Conservation (phyloP, 2,329 filamentous ascomycete genomes). For the Lithohypha guttulata region DNA sequence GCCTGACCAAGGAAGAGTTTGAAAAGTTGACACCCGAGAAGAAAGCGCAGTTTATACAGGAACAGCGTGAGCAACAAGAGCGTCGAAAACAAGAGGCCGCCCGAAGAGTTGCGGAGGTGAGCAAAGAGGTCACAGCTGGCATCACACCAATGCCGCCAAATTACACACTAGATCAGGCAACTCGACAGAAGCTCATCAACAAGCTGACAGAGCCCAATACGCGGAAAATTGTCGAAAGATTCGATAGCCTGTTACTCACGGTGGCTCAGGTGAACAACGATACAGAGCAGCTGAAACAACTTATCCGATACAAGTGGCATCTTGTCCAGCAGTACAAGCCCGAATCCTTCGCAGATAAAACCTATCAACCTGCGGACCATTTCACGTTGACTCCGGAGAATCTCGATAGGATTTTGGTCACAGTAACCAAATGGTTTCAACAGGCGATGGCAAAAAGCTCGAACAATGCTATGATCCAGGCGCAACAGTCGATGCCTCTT, state of each 20-base stretch:
- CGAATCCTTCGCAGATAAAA: slow-evolving; percentile 27
- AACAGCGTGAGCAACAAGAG: too few relatives aligned
- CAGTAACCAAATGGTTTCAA: slow-evolving; percentile 33
- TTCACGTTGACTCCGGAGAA: slow-evolving; percentile 35
- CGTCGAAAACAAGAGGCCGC: slow-evolving; percentile 24
- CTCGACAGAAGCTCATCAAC: slow-evolving; percentile 12
- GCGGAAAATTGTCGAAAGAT: slow-evolving; percentile 32
- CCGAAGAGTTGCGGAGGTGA: slow-evolving; percentile 31
- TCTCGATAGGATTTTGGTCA: slow-evolving; percentile 27
- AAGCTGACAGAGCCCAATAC: slow-evolving; percentile 30
- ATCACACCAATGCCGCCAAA: slow-evolving; percentile 26
- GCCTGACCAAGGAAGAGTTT: slow-evolving; percentile 18
- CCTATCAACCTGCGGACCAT: slow-evolving; percentile 30
- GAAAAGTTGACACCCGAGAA: slow-evolving; percentile 33
- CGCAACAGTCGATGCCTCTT: slow-evolving; percentile 25
- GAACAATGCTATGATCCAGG: slow-evolving; percentile 39
- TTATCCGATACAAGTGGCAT: slow-evolving; percentile 29
- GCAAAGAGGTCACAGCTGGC: slow-evolving; percentile 30
- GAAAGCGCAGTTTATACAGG: slow-evolving; percentile 27
- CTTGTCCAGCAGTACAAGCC: slow-evolving; percentile 37
- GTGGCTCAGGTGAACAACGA: slow-evolving; percentile 31
- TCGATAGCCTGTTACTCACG: slow-evolving; percentile 33
- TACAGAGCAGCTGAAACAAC: slow-evolving; percentile 24
- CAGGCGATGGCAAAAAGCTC: slow-evolving; percentile 32
- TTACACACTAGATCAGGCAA: slow-evolving; percentile 26